Conservation (phyloP, 257 asterid species). For the Catharanthus roseus region DNA sequence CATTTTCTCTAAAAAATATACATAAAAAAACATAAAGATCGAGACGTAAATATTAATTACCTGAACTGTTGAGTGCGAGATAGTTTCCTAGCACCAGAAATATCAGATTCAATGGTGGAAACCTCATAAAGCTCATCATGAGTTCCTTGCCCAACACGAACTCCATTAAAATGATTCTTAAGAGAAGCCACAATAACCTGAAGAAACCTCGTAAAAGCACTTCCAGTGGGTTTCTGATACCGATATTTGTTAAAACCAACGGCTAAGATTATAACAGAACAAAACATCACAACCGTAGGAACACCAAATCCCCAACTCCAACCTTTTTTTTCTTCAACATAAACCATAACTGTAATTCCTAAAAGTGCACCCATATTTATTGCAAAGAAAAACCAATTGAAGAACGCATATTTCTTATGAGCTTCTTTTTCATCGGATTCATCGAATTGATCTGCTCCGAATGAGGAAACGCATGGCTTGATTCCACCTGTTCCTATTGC, state of each 20-base stretch:
- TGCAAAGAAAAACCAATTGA: constrained; percentile 87
- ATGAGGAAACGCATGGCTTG: constrained; percentile 78
- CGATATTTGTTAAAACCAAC: constrained; percentile 51
- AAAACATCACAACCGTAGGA: constrained; percentile 44
- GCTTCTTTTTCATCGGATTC: constrained; percentile 48
- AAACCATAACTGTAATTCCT: constrained; percentile 65
- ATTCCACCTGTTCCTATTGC: constrained; percentile 85
- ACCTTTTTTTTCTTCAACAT: constrained; percentile 50
- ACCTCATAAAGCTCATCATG: constrained; percentile 63
- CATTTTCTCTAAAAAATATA: too few species aligned
- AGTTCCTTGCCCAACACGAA: constrained; percentile 17
- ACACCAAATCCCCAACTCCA: constrained; percentile 74
- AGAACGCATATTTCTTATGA: constrained; percentile 54
- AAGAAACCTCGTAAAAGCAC: constrained; percentile 68
- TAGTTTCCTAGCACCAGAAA: constrained; percentile 58
- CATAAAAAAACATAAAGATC: too few species aligned
- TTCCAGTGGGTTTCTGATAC: constrained; percentile 72
- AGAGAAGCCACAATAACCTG: constrained; percentile 54
- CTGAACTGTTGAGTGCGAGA: constrained; percentile 50
- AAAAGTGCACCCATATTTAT: constrained; percentile 76
- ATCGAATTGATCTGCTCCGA: constrained; percentile 77
- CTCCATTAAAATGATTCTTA: constrained; percentile 51
- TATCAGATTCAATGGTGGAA: constrained; percentile 43
- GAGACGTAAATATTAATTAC: too few species aligned
- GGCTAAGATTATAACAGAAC: constrained; percentile 38